Evolutionary conservation across 2,329 filamentous ascomycete species (phyloP), one percentile per base, ranked within the genome.

Genomic region (Paraphoma sp.): DNA sequence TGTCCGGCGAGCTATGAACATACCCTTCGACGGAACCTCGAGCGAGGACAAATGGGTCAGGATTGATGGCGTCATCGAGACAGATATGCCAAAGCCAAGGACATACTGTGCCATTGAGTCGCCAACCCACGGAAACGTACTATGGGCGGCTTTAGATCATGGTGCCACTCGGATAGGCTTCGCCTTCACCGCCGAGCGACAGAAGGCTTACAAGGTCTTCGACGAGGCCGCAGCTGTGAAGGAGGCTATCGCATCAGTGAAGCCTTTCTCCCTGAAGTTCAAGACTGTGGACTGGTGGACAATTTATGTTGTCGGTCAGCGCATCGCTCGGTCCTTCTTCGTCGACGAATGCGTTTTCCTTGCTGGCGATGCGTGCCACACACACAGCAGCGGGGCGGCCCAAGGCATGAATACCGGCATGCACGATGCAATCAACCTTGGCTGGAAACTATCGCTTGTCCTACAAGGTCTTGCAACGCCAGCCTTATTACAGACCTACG

Each of bases 391-490:
- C 0, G 80, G 81, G 0, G 85, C 83, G 2, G 85, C 83, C 0
- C 84, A 86, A 63, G 85, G 85, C 1, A 83, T 87, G 81, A 86
- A 87, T 63, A 82, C 82, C 0, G 83, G 84, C 0, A 78, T 86
- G 17, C 80, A 82, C 23, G 84, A 86, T 53, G 80, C 82, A 0
- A 75, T 82, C 30, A 86, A 86, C 53, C 73, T 86, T 0, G 81
- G 80, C 18, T 86, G 84, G 83, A 86, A 86, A 61, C 73, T 86
- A 2, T 78, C 81, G 0, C 72, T 78, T 1, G 81, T 81, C 4
- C 65, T 83, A 1, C 74, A 75, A n/a, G 70, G 76, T 6, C 56
- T 73, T 2, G 76, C 75, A 1, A 70, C 69, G 10, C 68, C 78
- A 9, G 61, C 71, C 0, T 71, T 86, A 1, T 73, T 86, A 0